Evolutionary conservation across 2,329 filamentous ascomycete genomes (phyloP).

Genomic region (Chlorencoelia australis): DNA sequence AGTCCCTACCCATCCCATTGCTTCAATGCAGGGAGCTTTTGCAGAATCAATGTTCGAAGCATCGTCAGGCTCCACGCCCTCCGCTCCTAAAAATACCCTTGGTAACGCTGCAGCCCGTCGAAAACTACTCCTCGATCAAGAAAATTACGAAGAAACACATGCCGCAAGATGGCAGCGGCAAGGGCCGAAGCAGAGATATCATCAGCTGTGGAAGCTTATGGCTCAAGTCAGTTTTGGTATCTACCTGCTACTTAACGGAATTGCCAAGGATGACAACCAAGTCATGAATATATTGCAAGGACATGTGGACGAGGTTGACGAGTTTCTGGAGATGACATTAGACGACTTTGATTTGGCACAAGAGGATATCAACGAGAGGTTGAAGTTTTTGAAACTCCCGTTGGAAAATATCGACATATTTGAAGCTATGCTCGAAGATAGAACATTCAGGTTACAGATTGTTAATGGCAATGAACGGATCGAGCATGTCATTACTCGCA

Average conservation of each 20-base stretch:
- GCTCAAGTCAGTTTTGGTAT: conserved; percentile 92
- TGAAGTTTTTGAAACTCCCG: conserved; percentile 71
- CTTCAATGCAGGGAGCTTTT: conserved; percentile 70
- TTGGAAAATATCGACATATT: conserved; percentile 76
- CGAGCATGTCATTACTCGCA: conserved; percentile 77
- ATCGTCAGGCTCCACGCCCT: conserved; percentile 36
- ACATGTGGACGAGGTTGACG: conserved; percentile 90
- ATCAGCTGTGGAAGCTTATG: conserved; percentile 82
- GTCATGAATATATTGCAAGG: conserved; percentile 82
- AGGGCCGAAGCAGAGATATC: conserved; percentile 65
- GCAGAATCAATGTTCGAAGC: conserved; percentile 72
- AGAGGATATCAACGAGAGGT: conserved; percentile 68
- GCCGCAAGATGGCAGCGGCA: conserved; percentile 68
- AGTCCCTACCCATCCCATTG: conserved; percentile 57
- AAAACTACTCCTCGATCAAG: conserved; percentile 56
- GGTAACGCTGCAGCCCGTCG: conserved; percentile 52
- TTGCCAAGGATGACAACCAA: conserved; percentile 81
- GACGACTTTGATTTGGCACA: conserved; percentile 76
- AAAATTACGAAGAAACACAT: conserved; percentile 59
- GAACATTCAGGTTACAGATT: conserved; percentile 70
- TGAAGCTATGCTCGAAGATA: conserved; percentile 78
- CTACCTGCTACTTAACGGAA: conserved; percentile 71
- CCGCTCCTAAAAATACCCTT: conserved; percentile 43
- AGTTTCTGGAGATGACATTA: conserved; percentile 75
- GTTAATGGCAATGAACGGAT: conserved; percentile 84